Evolutionary conservation across 371 early-diverging fungal species (phyloP).

Genomic region (Chytridium lagenaria): DNA sequence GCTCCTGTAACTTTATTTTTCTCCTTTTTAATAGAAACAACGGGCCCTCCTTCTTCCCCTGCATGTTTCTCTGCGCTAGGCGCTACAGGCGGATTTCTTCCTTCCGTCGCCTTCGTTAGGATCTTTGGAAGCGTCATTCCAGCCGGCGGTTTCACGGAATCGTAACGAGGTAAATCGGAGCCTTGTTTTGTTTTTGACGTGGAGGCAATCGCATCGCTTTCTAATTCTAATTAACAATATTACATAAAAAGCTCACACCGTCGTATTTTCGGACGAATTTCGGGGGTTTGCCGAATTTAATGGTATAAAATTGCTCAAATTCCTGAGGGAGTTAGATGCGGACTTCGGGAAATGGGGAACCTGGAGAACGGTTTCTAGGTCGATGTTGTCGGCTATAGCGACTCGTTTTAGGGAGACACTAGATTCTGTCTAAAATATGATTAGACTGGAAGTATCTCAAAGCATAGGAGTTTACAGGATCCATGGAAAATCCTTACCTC

Average conservation of each 20-base stretch:
- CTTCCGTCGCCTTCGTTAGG: neutral
- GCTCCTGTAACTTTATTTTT: neutral
- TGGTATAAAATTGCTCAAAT: conserved; percentile 53
- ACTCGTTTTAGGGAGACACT: conserved; percentile 47
- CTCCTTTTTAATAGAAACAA: neutral
- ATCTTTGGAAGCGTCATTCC: conserved; percentile 4
- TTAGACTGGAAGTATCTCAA: too few relatives aligned
- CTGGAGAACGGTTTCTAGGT: conserved; percentile 55
- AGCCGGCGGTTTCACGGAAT: neutral
- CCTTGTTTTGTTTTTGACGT: neutral
- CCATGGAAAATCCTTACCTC: too few relatives aligned
- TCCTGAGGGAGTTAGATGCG: conserved; percentile 44
- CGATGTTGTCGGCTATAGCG: conserved; percentile 58
- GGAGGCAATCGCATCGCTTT: neutral
- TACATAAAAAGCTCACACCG: too few relatives aligned
- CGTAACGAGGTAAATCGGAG: neutral
- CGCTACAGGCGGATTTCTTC: neutral
- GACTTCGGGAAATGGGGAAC: conserved; percentile 23
- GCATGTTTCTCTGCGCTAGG: conserved; percentile 10
- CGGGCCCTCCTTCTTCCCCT: neutral
- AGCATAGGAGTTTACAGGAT: too few relatives aligned
- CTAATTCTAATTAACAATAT: neutral
- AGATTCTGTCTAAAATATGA: conserved; percentile 50
- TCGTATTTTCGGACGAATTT: conserved; percentile 45
- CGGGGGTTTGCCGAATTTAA: conserved; percentile 56